Conservation (phyloP, 2,329 filamentous ascomycete species). For the Xenoacremonium recifei region DNA sequence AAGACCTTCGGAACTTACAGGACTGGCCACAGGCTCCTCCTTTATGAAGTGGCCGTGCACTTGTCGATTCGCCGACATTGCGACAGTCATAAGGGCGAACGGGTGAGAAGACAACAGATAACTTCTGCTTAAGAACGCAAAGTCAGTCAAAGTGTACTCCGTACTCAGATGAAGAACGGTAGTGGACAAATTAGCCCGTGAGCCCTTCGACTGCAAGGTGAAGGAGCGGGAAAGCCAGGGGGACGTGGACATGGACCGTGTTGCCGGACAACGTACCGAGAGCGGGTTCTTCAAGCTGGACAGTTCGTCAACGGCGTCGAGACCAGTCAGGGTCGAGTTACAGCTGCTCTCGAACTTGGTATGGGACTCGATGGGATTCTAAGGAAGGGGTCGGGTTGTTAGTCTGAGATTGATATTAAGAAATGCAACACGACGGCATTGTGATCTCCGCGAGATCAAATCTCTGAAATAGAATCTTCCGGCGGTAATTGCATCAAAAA, state of each 20-base stretch:
- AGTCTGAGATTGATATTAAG: conserved; percentile 6
- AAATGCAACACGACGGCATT: conserved; percentile 8
- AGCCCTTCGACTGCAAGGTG: too few species aligned
- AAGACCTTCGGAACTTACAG: conserved; percentile 31
- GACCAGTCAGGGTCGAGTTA: too few species aligned
- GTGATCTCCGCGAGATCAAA: conserved; percentile 9
- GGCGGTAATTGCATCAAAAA: conserved; percentile 7
- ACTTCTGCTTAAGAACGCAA: conserved; percentile 10
- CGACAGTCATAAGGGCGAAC: conserved; percentile 24
- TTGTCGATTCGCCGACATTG: conserved; percentile 30
- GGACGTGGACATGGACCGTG: too few species aligned
- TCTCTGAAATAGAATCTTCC: conserved; percentile 11
- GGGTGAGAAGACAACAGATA: conserved; percentile 10
- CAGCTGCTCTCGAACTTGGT: too few species aligned
- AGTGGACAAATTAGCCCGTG: too few species aligned
- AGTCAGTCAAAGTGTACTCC: too few species aligned
- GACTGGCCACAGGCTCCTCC: conserved; percentile 26
- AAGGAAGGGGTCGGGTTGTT: conserved; percentile 15
- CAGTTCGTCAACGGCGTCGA: too few species aligned
- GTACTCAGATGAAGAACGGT: too few species aligned
- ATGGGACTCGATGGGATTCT: too few species aligned
- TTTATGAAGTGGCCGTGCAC: conserved; percentile 30
- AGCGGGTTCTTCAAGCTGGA: too few species aligned
- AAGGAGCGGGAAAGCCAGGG: too few species aligned
- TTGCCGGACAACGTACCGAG: too few species aligned